phyloP scores from a whole-genome alignment of 768 basidiomycete genomes.

The Cystofilobasidium ferigula region DNA sequence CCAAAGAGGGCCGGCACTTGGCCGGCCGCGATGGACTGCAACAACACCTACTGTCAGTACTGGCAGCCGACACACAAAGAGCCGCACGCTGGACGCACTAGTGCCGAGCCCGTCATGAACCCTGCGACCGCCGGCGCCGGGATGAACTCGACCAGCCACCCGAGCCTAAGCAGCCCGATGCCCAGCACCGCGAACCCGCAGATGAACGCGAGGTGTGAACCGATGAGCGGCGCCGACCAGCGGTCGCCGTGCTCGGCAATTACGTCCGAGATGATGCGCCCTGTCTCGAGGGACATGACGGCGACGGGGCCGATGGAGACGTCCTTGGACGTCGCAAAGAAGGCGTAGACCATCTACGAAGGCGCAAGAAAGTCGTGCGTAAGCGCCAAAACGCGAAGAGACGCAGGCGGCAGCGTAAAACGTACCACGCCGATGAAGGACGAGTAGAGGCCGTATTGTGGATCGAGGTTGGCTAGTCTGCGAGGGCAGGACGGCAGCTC shows the following conservation, averaged over 20 bases:
- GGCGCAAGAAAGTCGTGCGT: background rate
- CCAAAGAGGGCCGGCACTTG: slow-evolving; percentile 74
- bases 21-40: background rate
- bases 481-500: too few species aligned
- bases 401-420: background rate
- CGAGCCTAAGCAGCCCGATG: slow-evolving; percentile 76
- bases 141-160: slow-evolving; percentile 93
- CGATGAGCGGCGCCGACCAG: slow-evolving; percentile 64
- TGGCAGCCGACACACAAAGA: background rate
- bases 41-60: background rate
- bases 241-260: slow-evolving; percentile 37
- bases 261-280: slow-evolving; percentile 66
- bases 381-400: background rate
- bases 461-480: slow-evolving; percentile 64
- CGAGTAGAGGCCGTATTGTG: slow-evolving; percentile 87
- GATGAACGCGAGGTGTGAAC: slow-evolving; percentile 69
- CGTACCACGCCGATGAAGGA: slow-evolving; percentile 72
- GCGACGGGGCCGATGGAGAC: slow-evolving; percentile 99
- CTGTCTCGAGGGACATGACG: slow-evolving; percentile 82
- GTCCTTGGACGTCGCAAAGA: slow-evolving; percentile 77
- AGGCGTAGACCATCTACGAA: background rate
- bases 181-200: slow-evolving; percentile 66
- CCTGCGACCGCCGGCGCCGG: slow-evolving; percentile 45
- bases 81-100: background rate
- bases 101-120: slow-evolving; percentile 87